Percentiles rank a stretch among this genome's conserved stretches.
phyloP scores from a whole-genome alignment of 495 filamentous ascomycete genomes.

The Cairneyella variabilis region DNA sequence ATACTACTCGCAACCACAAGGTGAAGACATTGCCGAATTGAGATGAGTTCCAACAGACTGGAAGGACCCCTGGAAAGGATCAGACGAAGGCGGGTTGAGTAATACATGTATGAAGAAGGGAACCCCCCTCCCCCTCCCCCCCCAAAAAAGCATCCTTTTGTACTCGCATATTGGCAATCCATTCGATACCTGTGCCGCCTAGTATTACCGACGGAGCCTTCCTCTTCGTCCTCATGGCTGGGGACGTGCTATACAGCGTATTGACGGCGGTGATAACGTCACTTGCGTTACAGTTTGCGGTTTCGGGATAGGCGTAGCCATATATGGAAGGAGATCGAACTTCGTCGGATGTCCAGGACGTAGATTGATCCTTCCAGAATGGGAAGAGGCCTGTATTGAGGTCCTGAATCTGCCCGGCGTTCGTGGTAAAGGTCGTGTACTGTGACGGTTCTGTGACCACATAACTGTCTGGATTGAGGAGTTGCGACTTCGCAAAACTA shows the following conservation, averaged over 20 bases:
- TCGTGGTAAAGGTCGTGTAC: slow-evolving; percentile 48
- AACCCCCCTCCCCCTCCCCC: no score
- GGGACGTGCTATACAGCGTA: slow-evolving; percentile 41
- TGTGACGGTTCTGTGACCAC: slow-evolving; percentile 44
- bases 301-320: slow-evolving; percentile 60
- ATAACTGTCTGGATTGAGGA: slow-evolving; percentile 54
- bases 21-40: slow-evolving; percentile 41
- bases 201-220: slow-evolving; percentile 18
- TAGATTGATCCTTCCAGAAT: slow-evolving; percentile 31
- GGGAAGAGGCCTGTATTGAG: slow-evolving; percentile 40
- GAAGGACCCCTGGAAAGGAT: slow-evolving; percentile 38
- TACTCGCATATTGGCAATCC: slow-evolving; percentile 56
- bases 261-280: slow-evolving; percentile 46
- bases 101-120: slow-evolving; percentile 61
- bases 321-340: slow-evolving; percentile 32
- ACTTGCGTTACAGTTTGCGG: slow-evolving; percentile 25
- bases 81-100: slow-evolving; percentile 41
- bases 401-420: slow-evolving; percentile 37
- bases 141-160: slow-evolving; percentile 49
- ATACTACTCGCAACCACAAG: slow-evolving; percentile 21
- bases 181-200: slow-evolving; percentile 40
- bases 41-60: slow-evolving; percentile 49
- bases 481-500: slow-evolving; percentile 73
- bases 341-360: slow-evolving; percentile 47
- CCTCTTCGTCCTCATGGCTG: slow-evolving; percentile 13